Evolutionary conservation across 441 rosid species (phyloP).

Genomic region (Pelargonium citronellum): DNA sequence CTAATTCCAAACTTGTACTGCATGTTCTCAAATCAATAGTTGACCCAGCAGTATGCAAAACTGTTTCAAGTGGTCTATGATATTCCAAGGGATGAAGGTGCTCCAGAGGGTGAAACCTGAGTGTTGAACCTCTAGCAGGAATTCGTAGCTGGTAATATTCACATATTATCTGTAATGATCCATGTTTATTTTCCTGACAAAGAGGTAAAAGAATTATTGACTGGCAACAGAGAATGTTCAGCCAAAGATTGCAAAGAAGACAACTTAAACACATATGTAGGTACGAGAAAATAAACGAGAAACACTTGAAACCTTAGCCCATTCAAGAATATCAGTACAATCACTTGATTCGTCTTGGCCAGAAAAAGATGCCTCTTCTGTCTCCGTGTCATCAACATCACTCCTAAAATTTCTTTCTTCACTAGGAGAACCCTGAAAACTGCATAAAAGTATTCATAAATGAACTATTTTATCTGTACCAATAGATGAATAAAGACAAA

Average conservation of each 20-base stretch:
- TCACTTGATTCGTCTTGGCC: slow-evolving; percentile 73
- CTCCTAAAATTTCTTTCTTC: slow-evolving; percentile 63
- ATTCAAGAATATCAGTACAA: slow-evolving; percentile 70
- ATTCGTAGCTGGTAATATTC: slow-evolving; percentile 61
- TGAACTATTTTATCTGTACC: background rate
- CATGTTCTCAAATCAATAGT: slow-evolving; percentile 66
- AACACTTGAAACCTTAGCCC: slow-evolving; percentile 72
- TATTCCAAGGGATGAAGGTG: slow-evolving; percentile 82
- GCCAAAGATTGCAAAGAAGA: background rate
- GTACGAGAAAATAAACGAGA: slow-evolving; percentile 12
- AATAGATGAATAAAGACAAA: background rate
- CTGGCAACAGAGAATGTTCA: slow-evolving; percentile 2
- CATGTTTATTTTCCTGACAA: slow-evolving; percentile 67
- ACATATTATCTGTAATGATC: slow-evolving; percentile 74
- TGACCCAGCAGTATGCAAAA: slow-evolving; percentile 55
- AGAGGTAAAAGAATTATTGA: slow-evolving; percentile 14
- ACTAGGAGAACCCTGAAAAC: slow-evolving; percentile 70
- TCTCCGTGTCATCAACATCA: slow-evolving; percentile 65
- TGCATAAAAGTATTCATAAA: slow-evolving; percentile 32
- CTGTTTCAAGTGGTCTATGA: slow-evolving; percentile 58
- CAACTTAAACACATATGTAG: background rate
- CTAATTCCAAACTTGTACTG: slow-evolving; percentile 60
- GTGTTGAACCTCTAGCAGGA: slow-evolving; percentile 67
- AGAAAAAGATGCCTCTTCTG: slow-evolving; percentile 76
- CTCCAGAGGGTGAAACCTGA: slow-evolving; percentile 84